phyloP scores from a whole-genome alignment of 306 rosid species.

The Trichosanthes truncata region DNA sequence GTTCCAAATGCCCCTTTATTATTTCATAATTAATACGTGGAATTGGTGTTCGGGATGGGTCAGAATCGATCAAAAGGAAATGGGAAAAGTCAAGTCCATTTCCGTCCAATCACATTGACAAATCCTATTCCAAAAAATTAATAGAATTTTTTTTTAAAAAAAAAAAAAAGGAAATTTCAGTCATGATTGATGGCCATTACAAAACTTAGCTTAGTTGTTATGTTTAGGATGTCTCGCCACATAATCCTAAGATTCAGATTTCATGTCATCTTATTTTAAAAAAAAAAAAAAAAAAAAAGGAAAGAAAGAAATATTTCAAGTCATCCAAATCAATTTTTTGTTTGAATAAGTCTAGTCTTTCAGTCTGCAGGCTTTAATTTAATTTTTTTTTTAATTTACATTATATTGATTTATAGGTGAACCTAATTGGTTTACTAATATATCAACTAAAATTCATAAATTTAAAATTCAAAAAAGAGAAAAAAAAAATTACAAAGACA shows the following conservation, averaged over 20 bases:
- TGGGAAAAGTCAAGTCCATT: neutral
- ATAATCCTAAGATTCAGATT: neutral
- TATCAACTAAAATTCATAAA: neutral
- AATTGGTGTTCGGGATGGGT: too few species aligned
- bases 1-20: too few species aligned
- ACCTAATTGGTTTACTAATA: neutral
- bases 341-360: neutral
- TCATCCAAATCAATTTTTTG: neutral
- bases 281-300: too few species aligned
- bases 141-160: neutral
- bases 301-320: too few species aligned
- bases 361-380: neutral
- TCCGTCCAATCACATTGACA: neutral
- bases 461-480: neutral
- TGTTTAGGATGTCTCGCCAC: neutral
- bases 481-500: too few species aligned
- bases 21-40: neutral
- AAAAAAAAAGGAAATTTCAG: neutral
- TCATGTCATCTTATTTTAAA: neutral
- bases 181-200: neutral
- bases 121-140: neutral
- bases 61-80: neutral
- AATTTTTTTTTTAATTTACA: neutral
- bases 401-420: neutral
- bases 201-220: neutral